Evolutionary conservation across 176 grass and related monocot species (phyloP).

Genomic region (Oryza brachyantha): DNA sequence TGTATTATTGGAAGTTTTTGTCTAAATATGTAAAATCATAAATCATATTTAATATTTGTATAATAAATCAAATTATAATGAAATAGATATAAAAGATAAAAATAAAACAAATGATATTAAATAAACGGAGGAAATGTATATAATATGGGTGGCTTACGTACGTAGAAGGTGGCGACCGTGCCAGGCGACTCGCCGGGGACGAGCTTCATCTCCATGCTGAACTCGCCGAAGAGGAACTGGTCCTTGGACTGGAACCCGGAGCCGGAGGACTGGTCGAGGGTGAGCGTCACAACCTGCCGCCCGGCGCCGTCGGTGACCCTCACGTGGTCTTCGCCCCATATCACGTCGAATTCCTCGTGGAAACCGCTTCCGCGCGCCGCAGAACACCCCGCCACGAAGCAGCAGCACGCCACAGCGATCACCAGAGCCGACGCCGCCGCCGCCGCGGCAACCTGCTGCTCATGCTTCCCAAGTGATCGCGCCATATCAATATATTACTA

Average conservation of each 20-base stretch:
- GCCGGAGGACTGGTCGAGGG: constrained; percentile 34
- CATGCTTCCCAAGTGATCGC: neutral
- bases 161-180: constrained; percentile 52
- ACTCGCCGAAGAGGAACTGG: constrained; percentile 49
- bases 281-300: constrained; percentile 21
- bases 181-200: constrained; percentile 51
- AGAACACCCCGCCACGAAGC: neutral
- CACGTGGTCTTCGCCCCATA: constrained; percentile 34
- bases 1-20: too few species aligned
- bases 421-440: neutral
- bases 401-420: neutral
- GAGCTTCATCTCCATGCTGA: constrained; percentile 57
- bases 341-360: neutral
- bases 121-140: too few species aligned
- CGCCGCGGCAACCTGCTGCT: too few species aligned
- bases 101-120: too few species aligned
- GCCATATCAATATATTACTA: neutral
- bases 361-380: neutral
- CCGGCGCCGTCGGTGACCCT: neutral
- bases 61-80: too few species aligned
- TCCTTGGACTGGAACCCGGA: constrained; percentile 46
- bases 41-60: too few species aligned
- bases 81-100: too few species aligned
- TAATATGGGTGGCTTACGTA: constrained; percentile 3
- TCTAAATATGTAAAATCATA: too few species aligned